A percentile compares a stretch with the other conserved stretches of the same genome.
phyloP scores from a whole-genome alignment of 2,329 filamentous ascomycete species.

The Lasiodiplodia theobromae region DNA sequence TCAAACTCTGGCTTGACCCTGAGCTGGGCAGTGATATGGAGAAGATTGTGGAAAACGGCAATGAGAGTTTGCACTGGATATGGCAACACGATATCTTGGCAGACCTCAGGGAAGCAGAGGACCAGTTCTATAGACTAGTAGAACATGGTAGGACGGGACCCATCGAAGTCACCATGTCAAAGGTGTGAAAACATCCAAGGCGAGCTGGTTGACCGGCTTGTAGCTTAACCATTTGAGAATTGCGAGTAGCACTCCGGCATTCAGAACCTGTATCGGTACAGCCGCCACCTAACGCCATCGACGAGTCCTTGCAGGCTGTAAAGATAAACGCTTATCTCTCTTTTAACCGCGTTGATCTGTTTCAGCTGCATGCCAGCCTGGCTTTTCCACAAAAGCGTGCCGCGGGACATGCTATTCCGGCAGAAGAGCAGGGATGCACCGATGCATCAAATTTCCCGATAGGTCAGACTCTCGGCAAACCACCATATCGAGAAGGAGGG shows the following conservation, averaged over 20 bases:
- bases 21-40: conserved; percentile 43
- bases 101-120: conserved; percentile 16
- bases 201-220: neutral
- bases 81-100: conserved; percentile 47
- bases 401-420: neutral
- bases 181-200: neutral
- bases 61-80: conserved; percentile 47
- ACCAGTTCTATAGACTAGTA: neutral
- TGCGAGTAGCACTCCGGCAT: too few relatives aligned
- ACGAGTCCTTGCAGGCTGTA: neutral
- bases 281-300: neutral
- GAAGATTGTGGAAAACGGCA: conserved; percentile 41
- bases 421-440: neutral
- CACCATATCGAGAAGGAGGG: neutral
- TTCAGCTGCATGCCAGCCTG: neutral
- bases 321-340: neutral
- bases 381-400: conserved; percentile 5
- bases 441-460: conserved; percentile 1
- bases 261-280: neutral
- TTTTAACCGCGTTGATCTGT: neutral
- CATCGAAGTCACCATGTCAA: neutral
- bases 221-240: neutral
- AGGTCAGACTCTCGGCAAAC: conserved; percentile 3
- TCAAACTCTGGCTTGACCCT: conserved; percentile 48
- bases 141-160: neutral